phyloP scores from a whole-genome alignment of 2,329 filamentous ascomycete genomes.

The Phialophora macrospora region DNA sequence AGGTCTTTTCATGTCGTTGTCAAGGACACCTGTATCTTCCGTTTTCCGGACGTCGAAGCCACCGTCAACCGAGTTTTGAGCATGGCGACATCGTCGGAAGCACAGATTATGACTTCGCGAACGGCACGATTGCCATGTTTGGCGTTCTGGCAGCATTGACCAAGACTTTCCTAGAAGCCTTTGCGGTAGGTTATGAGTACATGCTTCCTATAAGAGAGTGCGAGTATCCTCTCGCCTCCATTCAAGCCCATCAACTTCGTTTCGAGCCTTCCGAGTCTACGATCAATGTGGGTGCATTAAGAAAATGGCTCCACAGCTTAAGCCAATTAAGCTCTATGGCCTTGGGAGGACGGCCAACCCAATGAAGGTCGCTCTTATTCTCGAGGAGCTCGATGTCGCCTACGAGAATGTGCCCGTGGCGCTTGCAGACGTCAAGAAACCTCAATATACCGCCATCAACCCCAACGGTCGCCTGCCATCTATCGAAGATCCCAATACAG shows the following conservation, averaged over 20 bases:
- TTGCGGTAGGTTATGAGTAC: slow-evolving; percentile 1
- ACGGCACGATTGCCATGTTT: not conserved
- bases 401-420: slow-evolving; percentile 40
- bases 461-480: slow-evolving; percentile 44
- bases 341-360: slow-evolving; percentile 27
- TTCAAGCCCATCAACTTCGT: not conserved
- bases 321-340: slow-evolving; percentile 35
- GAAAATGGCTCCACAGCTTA: slow-evolving; percentile 28
- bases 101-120: not conserved
- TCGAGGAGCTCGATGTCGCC: slow-evolving; percentile 44
- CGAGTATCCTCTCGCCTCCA: not conserved
- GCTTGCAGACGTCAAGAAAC: slow-evolving; percentile 40
- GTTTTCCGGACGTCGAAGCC: not conserved
- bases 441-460: slow-evolving; percentile 26
- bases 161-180: not conserved
- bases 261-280: not conserved
- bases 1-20: not conserved
- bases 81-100: not conserved
- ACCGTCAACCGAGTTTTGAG: not conserved
- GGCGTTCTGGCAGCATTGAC: not conserved
- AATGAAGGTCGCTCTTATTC: slow-evolving; percentile 42
- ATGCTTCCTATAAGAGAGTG: not conserved
- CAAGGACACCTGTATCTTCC: not conserved
- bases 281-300: not conserved
- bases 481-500: slow-evolving; percentile 47